Percentiles rank a stretch among this genome's conserved stretches.
Evolutionary conservation across 2,329 filamentous ascomycete genomes (phyloP).

Genomic region (Scedosporium aurantiacum): DNA sequence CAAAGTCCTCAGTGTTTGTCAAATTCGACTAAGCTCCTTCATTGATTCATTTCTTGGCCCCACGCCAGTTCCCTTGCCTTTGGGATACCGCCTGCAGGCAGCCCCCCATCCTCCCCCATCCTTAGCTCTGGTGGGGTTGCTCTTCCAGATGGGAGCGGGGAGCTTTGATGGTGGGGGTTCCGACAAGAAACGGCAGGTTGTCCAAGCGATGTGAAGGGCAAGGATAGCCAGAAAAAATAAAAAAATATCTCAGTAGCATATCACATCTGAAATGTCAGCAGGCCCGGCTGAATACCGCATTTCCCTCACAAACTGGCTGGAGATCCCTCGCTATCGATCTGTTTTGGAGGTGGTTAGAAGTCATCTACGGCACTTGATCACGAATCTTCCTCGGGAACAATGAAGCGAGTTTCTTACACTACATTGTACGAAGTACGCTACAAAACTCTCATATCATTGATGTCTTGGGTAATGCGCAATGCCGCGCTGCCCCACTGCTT

Average conservation of each 20-base stretch:
- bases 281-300: not conserved
- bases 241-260: not conserved
- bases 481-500: not conserved
- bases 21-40: too few species aligned
- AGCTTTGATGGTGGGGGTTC: constrained; percentile 1
- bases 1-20: too few species aligned
- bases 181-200: not conserved
- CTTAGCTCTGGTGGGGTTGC: not conserved
- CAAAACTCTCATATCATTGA: not conserved
- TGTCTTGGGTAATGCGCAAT: not conserved
- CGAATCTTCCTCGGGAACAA: too few species aligned
- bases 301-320: not conserved
- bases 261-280: not conserved
- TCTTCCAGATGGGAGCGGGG: not conserved
- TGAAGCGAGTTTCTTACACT: too few species aligned
- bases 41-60: too few species aligned
- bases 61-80: not conserved
- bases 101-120: not conserved
- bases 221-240: not conserved
- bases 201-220: not conserved
- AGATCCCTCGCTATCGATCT: too few species aligned
- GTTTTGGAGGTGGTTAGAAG: too few species aligned
- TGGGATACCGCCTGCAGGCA: not conserved
- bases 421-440: not conserved
- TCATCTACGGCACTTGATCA: not conserved